These are phyloP conservation scores for Arabidopsis suecica DNA, from an alignment of 345 rosid genomes.

Conservation along the genomic window DNA sequence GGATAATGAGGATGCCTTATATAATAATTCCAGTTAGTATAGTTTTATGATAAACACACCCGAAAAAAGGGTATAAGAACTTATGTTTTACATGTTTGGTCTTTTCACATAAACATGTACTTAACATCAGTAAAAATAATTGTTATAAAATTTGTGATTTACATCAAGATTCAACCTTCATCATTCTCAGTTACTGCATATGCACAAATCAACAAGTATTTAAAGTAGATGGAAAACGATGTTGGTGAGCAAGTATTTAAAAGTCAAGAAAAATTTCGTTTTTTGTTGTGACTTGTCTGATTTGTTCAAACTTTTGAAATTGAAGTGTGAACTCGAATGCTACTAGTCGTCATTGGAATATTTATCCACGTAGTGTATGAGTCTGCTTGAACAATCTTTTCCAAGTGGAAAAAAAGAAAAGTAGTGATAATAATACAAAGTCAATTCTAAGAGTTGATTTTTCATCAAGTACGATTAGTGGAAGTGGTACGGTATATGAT, in stretches of 20 bases:
- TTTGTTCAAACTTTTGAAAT: not conserved
- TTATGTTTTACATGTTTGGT: not conserved
- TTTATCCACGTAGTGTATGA: not conserved
- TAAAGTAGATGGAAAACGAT: not conserved
- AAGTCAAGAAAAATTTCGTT: not conserved
- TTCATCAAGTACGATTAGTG: not conserved
- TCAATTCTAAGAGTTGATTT: constrained; percentile 11
- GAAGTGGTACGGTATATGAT: constrained; percentile 15
- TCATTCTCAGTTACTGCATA: no score
- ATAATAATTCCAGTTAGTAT: no score
- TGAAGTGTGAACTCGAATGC: not conserved
- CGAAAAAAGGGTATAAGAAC: no score
- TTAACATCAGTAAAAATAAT: not conserved
- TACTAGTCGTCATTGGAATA: not conserved
- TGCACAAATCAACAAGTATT: no score
- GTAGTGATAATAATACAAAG: not conserved
- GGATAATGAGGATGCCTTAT: no score
- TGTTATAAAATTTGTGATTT: not conserved
- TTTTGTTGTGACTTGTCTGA: not conserved
- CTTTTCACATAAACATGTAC: not conserved
- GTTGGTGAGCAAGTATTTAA: not conserved
- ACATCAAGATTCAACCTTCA: not conserved
- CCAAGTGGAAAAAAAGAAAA: not conserved
- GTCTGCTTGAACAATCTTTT: not conserved
- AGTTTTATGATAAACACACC: no score